Evolutionary conservation across 805 yeast species (phyloP).

Genomic region (Kluyveromyces siamensis): DNA sequence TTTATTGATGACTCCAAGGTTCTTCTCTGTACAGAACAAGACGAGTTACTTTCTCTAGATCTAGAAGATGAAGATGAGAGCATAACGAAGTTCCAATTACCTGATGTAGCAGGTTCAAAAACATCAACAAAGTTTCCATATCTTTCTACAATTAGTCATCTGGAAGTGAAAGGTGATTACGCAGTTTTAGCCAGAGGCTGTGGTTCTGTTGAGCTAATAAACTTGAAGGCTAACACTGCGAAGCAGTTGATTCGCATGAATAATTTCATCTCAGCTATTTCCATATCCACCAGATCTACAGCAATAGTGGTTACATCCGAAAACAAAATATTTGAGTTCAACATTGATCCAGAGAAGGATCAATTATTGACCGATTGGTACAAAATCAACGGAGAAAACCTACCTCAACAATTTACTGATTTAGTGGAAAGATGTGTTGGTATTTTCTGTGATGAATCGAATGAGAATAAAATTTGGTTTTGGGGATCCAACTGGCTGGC

Average conservation of each 20-base stretch:
- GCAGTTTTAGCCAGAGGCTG: constrained; percentile 54
- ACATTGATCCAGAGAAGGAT: constrained; percentile 15
- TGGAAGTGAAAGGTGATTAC: constrained; percentile 40
- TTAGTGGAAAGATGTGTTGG: constrained; percentile 68
- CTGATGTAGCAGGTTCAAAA: constrained; percentile 29
- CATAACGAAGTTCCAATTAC: constrained; percentile 31
- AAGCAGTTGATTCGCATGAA: constrained; percentile 49
- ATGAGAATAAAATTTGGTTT: constrained; percentile 56
- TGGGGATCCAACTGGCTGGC: constrained; percentile 81
- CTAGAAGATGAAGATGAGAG: constrained; percentile 33
- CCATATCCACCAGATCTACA: constrained; percentile 43
- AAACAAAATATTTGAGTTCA: constrained; percentile 65
- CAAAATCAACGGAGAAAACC: constrained; percentile 57
- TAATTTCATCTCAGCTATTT: constrained; percentile 49
- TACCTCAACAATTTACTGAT: constrained; percentile 56
- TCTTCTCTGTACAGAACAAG: constrained; percentile 48
- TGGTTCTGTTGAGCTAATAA: constrained; percentile 52
- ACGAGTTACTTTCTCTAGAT: constrained; percentile 43
- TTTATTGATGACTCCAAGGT: constrained; percentile 41
- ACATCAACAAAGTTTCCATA: constrained; percentile 35
- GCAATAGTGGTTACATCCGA: constrained; percentile 64
- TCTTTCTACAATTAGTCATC: constrained; percentile 41
- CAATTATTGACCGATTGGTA: constrained; percentile 67
- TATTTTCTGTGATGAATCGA: constrained; percentile 41
- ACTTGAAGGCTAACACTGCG: constrained; percentile 21